Evolutionary conservation across 2,329 filamentous ascomycete genomes (phyloP).

Genomic region (Cladosporium sp.): DNA sequence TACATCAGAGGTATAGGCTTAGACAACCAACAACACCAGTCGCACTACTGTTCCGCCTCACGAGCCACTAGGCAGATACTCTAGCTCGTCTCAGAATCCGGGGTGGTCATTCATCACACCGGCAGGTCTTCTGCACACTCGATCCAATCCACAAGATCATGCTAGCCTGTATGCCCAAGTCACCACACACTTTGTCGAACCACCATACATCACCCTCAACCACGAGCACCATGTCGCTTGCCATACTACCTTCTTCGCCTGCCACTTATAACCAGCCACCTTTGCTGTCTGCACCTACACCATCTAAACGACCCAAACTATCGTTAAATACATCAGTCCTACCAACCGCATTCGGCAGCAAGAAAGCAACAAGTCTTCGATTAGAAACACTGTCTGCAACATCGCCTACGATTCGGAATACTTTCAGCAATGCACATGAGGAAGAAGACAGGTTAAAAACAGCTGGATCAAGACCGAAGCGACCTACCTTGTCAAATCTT

Average conservation of each 20-base stretch:
- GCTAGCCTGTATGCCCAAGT: slow-evolving; percentile 29
- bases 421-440: slow-evolving; percentile 58
- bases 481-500: slow-evolving; percentile 35
- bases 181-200: slow-evolving; percentile 17
- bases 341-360: slow-evolving; percentile 49
- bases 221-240: slow-evolving; percentile 43
- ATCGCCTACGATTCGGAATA: slow-evolving; percentile 59
- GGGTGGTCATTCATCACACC: slow-evolving; percentile 2
- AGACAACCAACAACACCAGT: slow-evolving; percentile 4
- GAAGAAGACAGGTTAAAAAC: slow-evolving; percentile 26
- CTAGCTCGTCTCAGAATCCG: neutral
- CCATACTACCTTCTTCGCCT: slow-evolving; percentile 35
- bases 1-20: neutral
- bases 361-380: slow-evolving; percentile 50
- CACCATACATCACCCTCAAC: slow-evolving; percentile 24
- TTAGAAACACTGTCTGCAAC: slow-evolving; percentile 52
- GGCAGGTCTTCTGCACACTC: neutral
- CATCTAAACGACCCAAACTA: slow-evolving; percentile 52
- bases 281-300: slow-evolving; percentile 19
- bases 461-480: slow-evolving; percentile 11
- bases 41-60: neutral
- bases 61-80: slow-evolving; percentile 1
- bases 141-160: slow-evolving; percentile 22
- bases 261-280: slow-evolving; percentile 24
- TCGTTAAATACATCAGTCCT: slow-evolving; percentile 55